Conservation (phyloP, 176 grass and related monocot genomes). For the Tillandsia leiboldiana region DNA sequence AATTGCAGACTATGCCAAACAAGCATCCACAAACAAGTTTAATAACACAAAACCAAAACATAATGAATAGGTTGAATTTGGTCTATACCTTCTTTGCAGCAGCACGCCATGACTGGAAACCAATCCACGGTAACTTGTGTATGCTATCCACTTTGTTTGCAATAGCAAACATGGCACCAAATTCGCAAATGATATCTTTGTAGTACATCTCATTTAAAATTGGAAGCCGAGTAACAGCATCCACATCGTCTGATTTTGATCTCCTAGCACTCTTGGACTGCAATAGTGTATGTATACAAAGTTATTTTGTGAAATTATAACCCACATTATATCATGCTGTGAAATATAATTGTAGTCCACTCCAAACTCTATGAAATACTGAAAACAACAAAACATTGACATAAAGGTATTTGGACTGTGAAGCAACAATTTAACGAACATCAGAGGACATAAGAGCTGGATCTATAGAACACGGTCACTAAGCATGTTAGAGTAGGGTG, state of each 20-base stretch:
- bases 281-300: constrained; percentile 25
- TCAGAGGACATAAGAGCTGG: no score
- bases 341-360: neutral
- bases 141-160: constrained; percentile 73
- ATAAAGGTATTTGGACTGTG: neutral
- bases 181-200: constrained; percentile 72
- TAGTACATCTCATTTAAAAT: constrained; percentile 64
- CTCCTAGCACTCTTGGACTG: constrained; percentile 77
- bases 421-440: neutral
- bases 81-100: constrained; percentile 59
- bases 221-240: constrained; percentile 70
- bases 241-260: constrained; percentile 71
- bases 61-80: neutral
- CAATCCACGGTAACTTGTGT: constrained; percentile 96
- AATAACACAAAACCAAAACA: neutral
- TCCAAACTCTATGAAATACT: neutral
- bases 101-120: constrained; percentile 95
- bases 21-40: neutral
- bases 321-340: neutral
- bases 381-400: neutral
- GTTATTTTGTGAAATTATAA: neutral
- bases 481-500: no score
- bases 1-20: neutral
- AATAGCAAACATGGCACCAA: constrained; percentile 79
- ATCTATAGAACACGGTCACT: no score